Evolutionary conservation across 2,329 filamentous ascomycete genomes (phyloP).

Genomic region (Pseudodiploospora longispora): DNA sequence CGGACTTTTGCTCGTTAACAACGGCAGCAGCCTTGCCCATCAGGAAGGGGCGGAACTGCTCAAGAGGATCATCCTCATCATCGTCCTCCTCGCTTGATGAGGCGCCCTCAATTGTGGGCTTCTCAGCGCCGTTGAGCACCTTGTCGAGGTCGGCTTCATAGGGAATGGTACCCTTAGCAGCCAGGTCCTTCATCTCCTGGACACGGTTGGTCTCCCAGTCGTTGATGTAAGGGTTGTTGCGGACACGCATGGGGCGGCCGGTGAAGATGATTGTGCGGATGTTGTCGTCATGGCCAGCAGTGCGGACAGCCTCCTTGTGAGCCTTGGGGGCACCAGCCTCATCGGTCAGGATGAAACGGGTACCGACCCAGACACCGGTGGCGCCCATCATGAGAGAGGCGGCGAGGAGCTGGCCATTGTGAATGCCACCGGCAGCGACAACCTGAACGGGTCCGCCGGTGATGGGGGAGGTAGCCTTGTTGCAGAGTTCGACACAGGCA

Average conservation of each 20-base stretch:
- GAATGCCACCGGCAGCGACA: slow-evolving; percentile 87
- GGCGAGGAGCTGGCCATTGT: slow-evolving; percentile 84
- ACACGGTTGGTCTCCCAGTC: slow-evolving; percentile 94
- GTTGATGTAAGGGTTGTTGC: slow-evolving; percentile 85
- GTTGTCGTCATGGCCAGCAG: slow-evolving; percentile 90
- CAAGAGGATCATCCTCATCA: slow-evolving; percentile 75
- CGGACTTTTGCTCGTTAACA: slow-evolving; percentile 83
- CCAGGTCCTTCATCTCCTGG: slow-evolving; percentile 87
- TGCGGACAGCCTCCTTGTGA: slow-evolving; percentile 92
- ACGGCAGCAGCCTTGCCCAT: slow-evolving; percentile 98
- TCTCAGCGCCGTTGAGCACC: slow-evolving; percentile 51
- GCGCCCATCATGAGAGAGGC: slow-evolving; percentile 90
- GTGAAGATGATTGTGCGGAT: slow-evolving; percentile 98
- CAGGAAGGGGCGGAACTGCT: slow-evolving; percentile 81
- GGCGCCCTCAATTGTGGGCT: slow-evolving; percentile 52
- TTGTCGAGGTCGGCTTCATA: slow-evolving; percentile 93
- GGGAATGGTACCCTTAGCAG: slow-evolving; percentile 79
- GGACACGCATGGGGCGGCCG: slow-evolving; percentile 85
- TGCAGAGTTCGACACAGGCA: slow-evolving; percentile 73
- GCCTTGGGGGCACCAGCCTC: slow-evolving; percentile 90
- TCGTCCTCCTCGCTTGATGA: slow-evolving; percentile 59
- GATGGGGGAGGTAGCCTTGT: slow-evolving; percentile 76
- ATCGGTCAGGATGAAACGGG: slow-evolving; percentile 85
- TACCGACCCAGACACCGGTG: slow-evolving; percentile 90
- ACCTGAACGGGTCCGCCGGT: slow-evolving; percentile 85